These are phyloP conservation scores for Teratosphaeriaceae sp. DNA, from an alignment of 2,329 filamentous ascomycete genomes.

Conservation along the genomic window DNA sequence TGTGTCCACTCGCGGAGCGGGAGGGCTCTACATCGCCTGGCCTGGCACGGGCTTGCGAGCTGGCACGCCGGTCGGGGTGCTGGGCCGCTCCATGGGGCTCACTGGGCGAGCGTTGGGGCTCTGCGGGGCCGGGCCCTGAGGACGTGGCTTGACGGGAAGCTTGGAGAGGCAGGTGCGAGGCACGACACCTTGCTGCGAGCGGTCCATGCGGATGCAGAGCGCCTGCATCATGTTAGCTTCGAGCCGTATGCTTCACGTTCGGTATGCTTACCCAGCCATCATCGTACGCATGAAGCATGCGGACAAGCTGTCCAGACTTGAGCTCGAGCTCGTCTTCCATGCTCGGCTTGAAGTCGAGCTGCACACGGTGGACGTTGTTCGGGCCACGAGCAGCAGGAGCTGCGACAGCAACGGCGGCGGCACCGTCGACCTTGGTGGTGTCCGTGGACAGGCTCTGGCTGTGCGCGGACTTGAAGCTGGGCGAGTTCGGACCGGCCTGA, in stretches of 20 bases:
- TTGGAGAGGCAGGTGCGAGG: constrained; percentile 91
- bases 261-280: constrained; percentile 80
- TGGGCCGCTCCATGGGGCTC: constrained; percentile 22
- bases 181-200: constrained; percentile 85
- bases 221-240: constrained; percentile 49
- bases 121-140: constrained; percentile 48
- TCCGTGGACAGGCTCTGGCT: constrained; percentile 14
- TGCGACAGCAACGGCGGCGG: constrained; percentile 33
- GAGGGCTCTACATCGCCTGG: constrained; percentile 25
- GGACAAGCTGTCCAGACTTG: constrained; percentile 72
- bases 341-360: constrained; percentile 88
- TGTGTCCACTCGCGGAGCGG: neutral
- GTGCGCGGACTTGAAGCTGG: constrained; percentile 8
- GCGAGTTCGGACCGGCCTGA: too few relatives aligned
- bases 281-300: constrained; percentile 91
- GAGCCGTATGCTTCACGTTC: neutral
- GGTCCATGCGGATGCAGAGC: constrained; percentile 84
- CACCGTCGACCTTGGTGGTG: constrained; percentile 33
- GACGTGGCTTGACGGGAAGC: constrained; percentile 80
- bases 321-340: constrained; percentile 89
- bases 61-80: constrained; percentile 24
- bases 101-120: constrained; percentile 28
- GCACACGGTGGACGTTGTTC: constrained; percentile 78
- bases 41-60: constrained; percentile 43
- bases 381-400: constrained; percentile 38